Evolutionary conservation across 2,329 filamentous ascomycete species (phyloP), one percentile per base, ranked within the genome.

Genomic region (Colletotrichum sp.): DNA sequence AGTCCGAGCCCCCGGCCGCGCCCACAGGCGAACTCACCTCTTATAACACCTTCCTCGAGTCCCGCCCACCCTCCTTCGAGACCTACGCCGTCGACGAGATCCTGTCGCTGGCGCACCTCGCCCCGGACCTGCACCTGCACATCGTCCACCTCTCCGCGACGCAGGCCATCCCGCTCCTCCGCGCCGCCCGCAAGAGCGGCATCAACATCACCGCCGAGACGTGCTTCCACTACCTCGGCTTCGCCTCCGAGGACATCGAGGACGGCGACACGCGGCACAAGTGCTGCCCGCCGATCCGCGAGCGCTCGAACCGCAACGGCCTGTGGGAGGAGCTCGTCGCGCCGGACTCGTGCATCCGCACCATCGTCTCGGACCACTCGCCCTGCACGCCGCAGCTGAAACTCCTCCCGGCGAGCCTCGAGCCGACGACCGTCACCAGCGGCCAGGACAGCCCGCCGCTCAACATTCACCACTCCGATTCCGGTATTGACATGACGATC

Each of bases 371-470:
- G 0, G 97, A 99, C 83, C 97, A 99, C 88, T 98, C 95, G 7
- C 97, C 97, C 8, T 99, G 97, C 88, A 99, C 97, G 5, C 96
- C 97, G 0, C 93, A 98, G 82, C 90, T 99, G 70, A 99, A 99
- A 85, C 91, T 98, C 22, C 91, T 98, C 0, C 96, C 96, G 0
- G 84, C 89, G 1, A 90, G 93, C 79, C 89, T 97, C n/a, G 62
- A 64, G 11, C 25, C 55, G 13, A 16, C 55, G 12, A 25, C 62
- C 22, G 13, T 22, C 34, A 11, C 34, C 0, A 64, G n/a, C 0
- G 30, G 59, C 29, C 29, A 27, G 34, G 22, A 44, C 8, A 64
- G 34, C 34, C 62, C 62, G 12, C 22, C 32, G 39, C 79, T 86
- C 5, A 76, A 80, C 49, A 87, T 90, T 75, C 84, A 82, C 66